Conservation (phyloP, 2,329 filamentous ascomycete genomes). For the Aspergillus sp. region DNA sequence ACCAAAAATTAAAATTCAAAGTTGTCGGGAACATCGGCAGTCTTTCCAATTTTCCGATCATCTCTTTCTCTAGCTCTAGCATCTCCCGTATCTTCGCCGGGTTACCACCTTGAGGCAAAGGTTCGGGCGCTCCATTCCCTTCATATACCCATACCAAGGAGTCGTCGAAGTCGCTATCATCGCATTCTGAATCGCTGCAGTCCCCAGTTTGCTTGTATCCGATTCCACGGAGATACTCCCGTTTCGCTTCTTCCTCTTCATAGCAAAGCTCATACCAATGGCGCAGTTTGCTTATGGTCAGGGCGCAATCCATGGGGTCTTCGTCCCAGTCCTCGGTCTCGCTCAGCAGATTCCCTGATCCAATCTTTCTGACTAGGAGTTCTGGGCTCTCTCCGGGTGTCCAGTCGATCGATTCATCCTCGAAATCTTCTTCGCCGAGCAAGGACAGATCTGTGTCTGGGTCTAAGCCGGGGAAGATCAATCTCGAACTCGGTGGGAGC, state of each 20-base stretch:
- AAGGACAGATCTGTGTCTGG: slow-evolving; percentile 4
- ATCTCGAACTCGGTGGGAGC: slow-evolving; percentile 1
- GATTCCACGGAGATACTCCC: not conserved
- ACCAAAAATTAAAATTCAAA: slow-evolving; percentile 1
- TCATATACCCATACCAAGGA: slow-evolving; percentile 3
- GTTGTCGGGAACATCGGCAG: slow-evolving; percentile 1
- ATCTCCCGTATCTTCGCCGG: no score
- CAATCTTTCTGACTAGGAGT: not conserved
- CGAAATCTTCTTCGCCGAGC: not conserved
- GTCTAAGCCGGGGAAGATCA: slow-evolving; percentile 1
- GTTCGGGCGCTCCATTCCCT: not conserved
- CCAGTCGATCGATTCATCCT: not conserved
- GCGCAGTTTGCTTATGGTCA: slow-evolving; percentile 5
- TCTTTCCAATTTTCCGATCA: not conserved
- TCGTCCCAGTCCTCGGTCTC: not conserved
- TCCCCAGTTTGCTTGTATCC: slow-evolving; percentile 1
- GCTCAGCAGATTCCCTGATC: not conserved
- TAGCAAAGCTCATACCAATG: slow-evolving; percentile 2
- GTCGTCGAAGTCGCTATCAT: slow-evolving; percentile 2
- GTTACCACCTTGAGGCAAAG: no score
- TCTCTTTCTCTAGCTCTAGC: not conserved
- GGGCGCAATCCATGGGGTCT: slow-evolving; percentile 2
- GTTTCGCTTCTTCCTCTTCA: slow-evolving; percentile 1
- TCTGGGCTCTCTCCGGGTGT: not conserved
- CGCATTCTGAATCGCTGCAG: not conserved